Conservation (phyloP, 805 yeast genomes). For the Priceomyces fermenticarens region DNA sequence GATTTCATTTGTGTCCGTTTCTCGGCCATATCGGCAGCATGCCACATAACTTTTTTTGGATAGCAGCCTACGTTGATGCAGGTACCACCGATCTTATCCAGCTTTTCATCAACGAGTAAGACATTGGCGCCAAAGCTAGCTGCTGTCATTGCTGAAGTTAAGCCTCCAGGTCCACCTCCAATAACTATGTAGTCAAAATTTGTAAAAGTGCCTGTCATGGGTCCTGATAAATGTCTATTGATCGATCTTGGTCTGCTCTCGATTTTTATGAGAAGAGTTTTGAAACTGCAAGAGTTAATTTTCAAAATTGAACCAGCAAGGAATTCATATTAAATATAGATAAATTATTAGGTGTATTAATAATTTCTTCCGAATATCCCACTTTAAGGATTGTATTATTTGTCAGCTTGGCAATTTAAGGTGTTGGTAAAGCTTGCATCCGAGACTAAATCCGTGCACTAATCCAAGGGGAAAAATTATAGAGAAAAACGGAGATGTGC, state of each 20-base stretch:
- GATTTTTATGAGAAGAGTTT: slow-evolving; percentile 10
- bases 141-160: slow-evolving; percentile 96
- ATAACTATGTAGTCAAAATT: slow-evolving; percentile 91
- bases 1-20: slow-evolving; percentile 71
- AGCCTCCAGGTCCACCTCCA: slow-evolving; percentile 99
- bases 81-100: slow-evolving; percentile 81
- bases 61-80: slow-evolving; percentile 99
- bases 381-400: too few relatives aligned
- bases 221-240: slow-evolving; percentile 24
- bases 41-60: slow-evolving; percentile 99
- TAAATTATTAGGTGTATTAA: too few relatives aligned
- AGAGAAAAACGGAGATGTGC: too few relatives aligned
- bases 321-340: neutral
- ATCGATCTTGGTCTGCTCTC: slow-evolving; percentile 24
- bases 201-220: slow-evolving; percentile 54
- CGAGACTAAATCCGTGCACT: too few relatives aligned
- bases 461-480: too few relatives aligned
- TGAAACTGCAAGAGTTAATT: too few relatives aligned
- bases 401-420: too few relatives aligned
- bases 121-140: slow-evolving; percentile 91
- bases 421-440: too few relatives aligned
- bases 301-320: neutral
- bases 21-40: slow-evolving; percentile 86
- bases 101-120: slow-evolving; percentile 73
- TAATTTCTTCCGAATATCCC: too few relatives aligned